A percentile compares a stretch with the other conserved stretches of the same genome.
These are phyloP conservation scores for Macroventuria anomochaeta DNA, from an alignment of 2,329 filamentous ascomycete genomes.

Conservation along the genomic window DNA sequence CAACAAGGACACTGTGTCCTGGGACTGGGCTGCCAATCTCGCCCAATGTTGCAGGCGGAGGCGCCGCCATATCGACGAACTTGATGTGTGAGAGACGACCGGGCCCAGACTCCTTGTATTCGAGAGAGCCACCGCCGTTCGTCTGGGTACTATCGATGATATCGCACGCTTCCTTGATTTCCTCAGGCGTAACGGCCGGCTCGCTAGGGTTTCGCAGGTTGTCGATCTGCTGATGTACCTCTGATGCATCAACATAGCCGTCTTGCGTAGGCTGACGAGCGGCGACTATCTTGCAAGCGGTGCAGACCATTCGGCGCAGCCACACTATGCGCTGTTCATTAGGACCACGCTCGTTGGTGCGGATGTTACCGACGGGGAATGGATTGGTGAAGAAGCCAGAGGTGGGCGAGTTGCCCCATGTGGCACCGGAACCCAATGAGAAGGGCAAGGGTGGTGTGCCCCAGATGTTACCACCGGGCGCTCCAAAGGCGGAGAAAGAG, in stretches of 20 bases:
- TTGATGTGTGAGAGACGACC: constrained; percentile 51
- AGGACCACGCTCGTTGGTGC: constrained; percentile 35
- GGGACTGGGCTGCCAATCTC: constrained; percentile 58
- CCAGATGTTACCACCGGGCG: constrained; percentile 49
- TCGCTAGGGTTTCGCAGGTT: constrained; percentile 67
- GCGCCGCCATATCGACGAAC: constrained; percentile 48
- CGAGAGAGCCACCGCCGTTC: constrained; percentile 87
- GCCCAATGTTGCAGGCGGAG: constrained; percentile 46
- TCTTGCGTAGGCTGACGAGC: constrained; percentile 56
- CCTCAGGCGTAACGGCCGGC: constrained; percentile 63
- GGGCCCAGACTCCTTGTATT: constrained; percentile 64
- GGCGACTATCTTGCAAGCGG: constrained; percentile 73
- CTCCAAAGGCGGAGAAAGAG: constrained; percentile 43
- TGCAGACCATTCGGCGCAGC: constrained; percentile 68
- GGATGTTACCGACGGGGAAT: constrained; percentile 36
- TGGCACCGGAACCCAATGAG: constrained; percentile 43
- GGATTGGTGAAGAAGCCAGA: constrained; percentile 43
- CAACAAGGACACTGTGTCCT: constrained; percentile 49
- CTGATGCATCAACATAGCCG: constrained; percentile 73
- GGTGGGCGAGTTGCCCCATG: constrained; percentile 52
- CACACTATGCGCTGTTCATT: constrained; percentile 40
- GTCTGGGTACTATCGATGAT: constrained; percentile 83
- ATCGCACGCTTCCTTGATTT: constrained; percentile 85
- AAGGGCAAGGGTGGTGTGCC: constrained; percentile 52
- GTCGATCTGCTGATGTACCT: constrained; percentile 69